Evolutionary conservation across 345 rosid genomes (phyloP).

Genomic region (Stellera chamaejasme): DNA sequence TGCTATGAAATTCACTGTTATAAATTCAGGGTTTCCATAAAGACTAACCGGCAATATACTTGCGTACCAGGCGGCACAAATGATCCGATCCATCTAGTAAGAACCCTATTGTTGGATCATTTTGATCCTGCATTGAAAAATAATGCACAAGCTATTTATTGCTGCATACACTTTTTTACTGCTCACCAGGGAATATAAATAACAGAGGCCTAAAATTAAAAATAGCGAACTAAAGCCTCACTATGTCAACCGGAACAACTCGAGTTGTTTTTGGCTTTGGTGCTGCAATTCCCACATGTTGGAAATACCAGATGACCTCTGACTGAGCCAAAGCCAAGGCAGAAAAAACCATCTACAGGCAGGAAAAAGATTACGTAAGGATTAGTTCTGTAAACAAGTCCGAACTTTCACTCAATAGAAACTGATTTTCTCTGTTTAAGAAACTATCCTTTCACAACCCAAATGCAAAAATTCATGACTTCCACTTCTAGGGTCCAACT

Average conservation of each 20-base stretch:
- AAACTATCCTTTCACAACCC: no score
- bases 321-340: slow-evolving; percentile 92
- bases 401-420: no score
- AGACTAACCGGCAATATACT: slow-evolving; percentile 81
- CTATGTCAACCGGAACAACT: slow-evolving; percentile 71
- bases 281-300: slow-evolving; percentile 85
- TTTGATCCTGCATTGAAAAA: slow-evolving; percentile 69
- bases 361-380: slow-evolving; percentile 15
- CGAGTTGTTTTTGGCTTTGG: slow-evolving; percentile 73
- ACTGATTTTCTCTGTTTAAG: no score
- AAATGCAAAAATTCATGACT: no score
- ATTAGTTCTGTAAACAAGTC: neutral
- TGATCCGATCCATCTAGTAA: slow-evolving; percentile 95
- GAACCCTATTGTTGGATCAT: slow-evolving; percentile 97
- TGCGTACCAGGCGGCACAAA: slow-evolving; percentile 91
- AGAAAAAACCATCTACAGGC: slow-evolving; percentile 88
- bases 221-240: slow-evolving; percentile 28
- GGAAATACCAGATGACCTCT: slow-evolving; percentile 97
- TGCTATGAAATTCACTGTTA: slow-evolving; percentile 5
- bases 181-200: neutral
- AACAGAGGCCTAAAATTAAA: neutral
- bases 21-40: neutral
- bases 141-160: neutral
- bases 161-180: no score
- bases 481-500: no score